These are phyloP conservation scores for Fragaria vesca DNA, from an alignment of 306 rosid species.

Conservation along the genomic window DNA sequence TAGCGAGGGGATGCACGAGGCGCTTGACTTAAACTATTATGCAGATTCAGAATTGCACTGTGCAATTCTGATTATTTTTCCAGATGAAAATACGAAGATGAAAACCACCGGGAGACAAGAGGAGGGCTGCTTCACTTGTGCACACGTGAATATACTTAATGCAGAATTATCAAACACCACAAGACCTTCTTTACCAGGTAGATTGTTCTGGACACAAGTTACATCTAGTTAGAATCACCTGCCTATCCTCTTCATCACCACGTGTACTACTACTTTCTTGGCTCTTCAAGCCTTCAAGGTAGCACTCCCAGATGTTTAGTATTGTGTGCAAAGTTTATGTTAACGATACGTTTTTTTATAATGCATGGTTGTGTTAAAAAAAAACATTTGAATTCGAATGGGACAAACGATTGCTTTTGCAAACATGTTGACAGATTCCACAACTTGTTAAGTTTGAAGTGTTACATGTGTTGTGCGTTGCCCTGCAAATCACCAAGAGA, in stretches of 20 bases:
- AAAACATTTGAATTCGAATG: not conserved
- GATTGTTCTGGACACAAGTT: not conserved
- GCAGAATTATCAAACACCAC: not conserved
- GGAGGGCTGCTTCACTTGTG: not conserved
- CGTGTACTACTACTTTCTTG: conserved; percentile 1
- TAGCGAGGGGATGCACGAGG: conserved; percentile 20
- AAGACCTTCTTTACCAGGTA: not conserved
- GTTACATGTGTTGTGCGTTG: not conserved
- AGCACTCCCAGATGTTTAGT: not conserved
- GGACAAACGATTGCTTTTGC: conserved; percentile 4
- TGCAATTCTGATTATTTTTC: not conserved
- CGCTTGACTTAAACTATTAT: not conserved
- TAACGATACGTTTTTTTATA: not conserved
- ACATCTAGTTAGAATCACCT: not conserved
- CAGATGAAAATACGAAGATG: not conserved
- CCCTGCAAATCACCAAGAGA: not conserved
- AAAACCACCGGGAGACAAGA: conserved; percentile 10
- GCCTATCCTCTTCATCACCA: not conserved
- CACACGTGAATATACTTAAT: conserved; percentile 10
- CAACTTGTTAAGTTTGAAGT: not conserved
- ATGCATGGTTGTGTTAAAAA: not conserved
- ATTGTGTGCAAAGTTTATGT: not conserved
- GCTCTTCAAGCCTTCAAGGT: not conserved
- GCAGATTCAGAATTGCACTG: conserved; percentile 1
- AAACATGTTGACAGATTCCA: not conserved